phyloP scores from a whole-genome alignment of 768 basidiomycete genomes.

The Cystofilobasidium macerans region DNA sequence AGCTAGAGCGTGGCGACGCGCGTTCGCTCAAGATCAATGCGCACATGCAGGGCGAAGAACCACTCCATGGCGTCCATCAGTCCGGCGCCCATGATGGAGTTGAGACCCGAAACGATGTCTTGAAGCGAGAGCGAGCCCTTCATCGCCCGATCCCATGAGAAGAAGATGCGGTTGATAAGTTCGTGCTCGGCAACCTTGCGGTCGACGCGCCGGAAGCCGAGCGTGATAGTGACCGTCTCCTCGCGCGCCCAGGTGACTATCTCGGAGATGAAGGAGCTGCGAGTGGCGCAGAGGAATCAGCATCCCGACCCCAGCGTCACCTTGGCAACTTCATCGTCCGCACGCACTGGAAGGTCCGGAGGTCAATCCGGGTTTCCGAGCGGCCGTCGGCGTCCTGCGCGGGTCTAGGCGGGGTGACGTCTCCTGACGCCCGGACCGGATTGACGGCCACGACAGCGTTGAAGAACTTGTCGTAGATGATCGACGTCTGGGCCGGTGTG shows the following conservation, averaged over 20 bases:
- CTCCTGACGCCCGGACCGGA: constrained; percentile 2
- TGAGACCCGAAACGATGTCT: constrained; percentile 79
- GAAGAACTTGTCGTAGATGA: constrained; percentile 55
- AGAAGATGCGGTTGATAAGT: constrained; percentile 77
- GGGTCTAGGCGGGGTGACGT: neutral
- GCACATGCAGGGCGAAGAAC: constrained; percentile 54
- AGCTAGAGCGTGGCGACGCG: neutral
- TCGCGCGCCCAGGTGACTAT: constrained; percentile 91
- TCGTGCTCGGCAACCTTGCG: constrained; percentile 90
- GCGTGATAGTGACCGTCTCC: constrained; percentile 77
- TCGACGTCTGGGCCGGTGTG: constrained; percentile 70
- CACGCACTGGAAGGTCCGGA: constrained; percentile 56
- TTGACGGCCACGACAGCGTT: constrained; percentile 4
- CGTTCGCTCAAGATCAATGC: neutral
- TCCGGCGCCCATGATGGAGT: constrained; percentile 68
- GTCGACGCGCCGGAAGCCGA: constrained; percentile 65
- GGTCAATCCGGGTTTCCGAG: constrained; percentile 77
- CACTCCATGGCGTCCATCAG: constrained; percentile 98
- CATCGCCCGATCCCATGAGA: constrained; percentile 78
- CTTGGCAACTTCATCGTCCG: too few relatives aligned
- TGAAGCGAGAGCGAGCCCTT: constrained; percentile 77
- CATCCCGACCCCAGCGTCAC: neutral
- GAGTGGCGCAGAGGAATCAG: neutral
- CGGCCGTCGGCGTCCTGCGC: constrained; percentile 48
- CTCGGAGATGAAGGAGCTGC: constrained; percentile 71